A percentile compares a stretch with the other conserved stretches of the same genome.
Conservation (phyloP, 1,139 yeast species). For the Debaryomyces psychrophilus region DNA sequence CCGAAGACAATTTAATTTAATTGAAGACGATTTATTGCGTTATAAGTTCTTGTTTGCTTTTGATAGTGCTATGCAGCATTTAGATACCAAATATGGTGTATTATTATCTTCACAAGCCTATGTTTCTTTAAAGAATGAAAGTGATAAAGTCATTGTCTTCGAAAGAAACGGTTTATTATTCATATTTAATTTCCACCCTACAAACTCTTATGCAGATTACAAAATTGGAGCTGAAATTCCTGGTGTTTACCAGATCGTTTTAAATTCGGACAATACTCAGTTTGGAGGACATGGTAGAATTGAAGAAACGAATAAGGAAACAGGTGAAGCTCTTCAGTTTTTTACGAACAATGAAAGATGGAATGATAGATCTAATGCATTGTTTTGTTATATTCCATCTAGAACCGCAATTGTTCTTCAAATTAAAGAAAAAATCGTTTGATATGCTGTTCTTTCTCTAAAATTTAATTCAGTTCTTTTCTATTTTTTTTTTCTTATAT, state of each 20-base stretch:
- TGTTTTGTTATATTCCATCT: conserved; percentile 82
- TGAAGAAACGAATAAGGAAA: conserved; percentile 48
- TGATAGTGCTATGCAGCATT: conserved; percentile 80
- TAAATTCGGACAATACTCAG: conserved; percentile 69
- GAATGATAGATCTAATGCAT: conserved; percentile 76
- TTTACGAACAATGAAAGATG: conserved; percentile 75
- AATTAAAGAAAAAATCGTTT: conserved; percentile 18
- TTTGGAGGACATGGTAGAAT: conserved; percentile 86
- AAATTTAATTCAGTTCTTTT: neutral
- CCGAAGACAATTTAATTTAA: conserved; percentile 87
- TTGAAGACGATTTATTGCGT: conserved; percentile 76
- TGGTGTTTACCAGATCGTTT: conserved; percentile 74
- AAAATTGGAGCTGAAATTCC: conserved; percentile 83
- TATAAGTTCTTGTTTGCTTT: conserved; percentile 77
- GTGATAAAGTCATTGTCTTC: conserved; percentile 84
- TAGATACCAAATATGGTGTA: conserved; percentile 73
- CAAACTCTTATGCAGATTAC: conserved; percentile 81
- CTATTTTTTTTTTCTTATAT: neutral
- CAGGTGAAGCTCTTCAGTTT: conserved; percentile 44
- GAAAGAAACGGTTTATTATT: conserved; percentile 87
- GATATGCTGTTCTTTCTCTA: neutral
- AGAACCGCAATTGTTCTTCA: conserved; percentile 76
- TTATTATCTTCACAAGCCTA: conserved; percentile 80
- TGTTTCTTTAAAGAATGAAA: conserved; percentile 83
- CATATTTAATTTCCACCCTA: conserved; percentile 87